Evolutionary conservation across 495 filamentous ascomycete genomes (phyloP), one percentile per base, ranked within the genome.

Genomic region (Massariosphaeria phaeospora): DNA sequence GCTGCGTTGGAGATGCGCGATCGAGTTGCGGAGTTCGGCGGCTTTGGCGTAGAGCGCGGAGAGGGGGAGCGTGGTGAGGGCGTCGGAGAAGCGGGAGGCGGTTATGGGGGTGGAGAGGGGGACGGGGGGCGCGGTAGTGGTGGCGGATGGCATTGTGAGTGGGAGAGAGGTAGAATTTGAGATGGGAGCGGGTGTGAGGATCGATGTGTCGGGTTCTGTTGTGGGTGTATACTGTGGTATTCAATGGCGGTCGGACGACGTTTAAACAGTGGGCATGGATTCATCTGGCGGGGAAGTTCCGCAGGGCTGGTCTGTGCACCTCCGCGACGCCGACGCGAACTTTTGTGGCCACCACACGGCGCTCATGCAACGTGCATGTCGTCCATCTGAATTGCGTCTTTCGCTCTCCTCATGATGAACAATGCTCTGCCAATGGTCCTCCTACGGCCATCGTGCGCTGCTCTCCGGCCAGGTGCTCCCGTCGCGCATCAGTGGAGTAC

Each of bases 21-120:
- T 88, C 46, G 78, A 83, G 75, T 94, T 95, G 66, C 79, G 82
- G 34, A 96, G 74, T 67, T 95, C 90, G 59, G 81, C 76, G 58
- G 83, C 82, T 75, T 95, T 95, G 69, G 80, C 72, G 73, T 89
- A 84, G 35, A 96, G 78, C 35, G 76, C 73, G 52, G 78, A 76
- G 63, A 91, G 70, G 31, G 86, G 78, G 23, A 96, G 83, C 57
- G 83, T 80, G 59, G 76, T 69, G 55, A 96, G 76, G 12, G 89
- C 90, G 66, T 76, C 74, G 56, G 86, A 81, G 75, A 89, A 88
- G 61, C 73, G 75, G 26, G 74, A 63, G 21, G 83, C 69, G 41
- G 82, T 61, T 53, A 89, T 87, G 29, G 84, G 83, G 48, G 71
- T 70, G 23, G 76, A 63, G 39, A 81, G 79, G 72, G 75, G 74